These are phyloP conservation scores for Paramecium tetraurelia DNA, from an alignment of 73 alveolate species.

Conservation along the genomic window DNA sequence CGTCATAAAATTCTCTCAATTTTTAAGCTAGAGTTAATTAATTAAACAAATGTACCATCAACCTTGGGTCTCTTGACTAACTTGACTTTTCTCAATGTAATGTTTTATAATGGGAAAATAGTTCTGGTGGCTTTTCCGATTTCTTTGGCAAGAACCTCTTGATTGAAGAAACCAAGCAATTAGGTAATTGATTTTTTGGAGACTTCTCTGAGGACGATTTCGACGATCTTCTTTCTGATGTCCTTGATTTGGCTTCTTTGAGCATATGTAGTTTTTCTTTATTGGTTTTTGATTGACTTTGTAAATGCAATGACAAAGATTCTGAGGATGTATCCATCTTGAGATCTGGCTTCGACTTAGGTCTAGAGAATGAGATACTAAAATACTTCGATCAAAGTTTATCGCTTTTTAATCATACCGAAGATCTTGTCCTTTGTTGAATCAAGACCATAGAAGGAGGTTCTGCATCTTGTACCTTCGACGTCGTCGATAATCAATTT, in stretches of 20 bases:
- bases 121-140: constrained; percentile 80
- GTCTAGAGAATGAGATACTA: constrained; percentile 20
- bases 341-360: constrained; percentile 86
- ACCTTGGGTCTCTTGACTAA: constrained; percentile 93
- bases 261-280: constrained; percentile 93
- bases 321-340: constrained; percentile 87
- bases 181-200: constrained; percentile 76
- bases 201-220: constrained; percentile 83
- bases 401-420: constrained; percentile 93
- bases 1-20: constrained; percentile 33
- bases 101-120: constrained; percentile 94
- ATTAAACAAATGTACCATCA: constrained; percentile 63
- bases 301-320: constrained; percentile 93
- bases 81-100: constrained; percentile 90
- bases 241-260: constrained; percentile 75
- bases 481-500: constrained; percentile 95
- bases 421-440: constrained; percentile 91
- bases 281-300: constrained; percentile 74
- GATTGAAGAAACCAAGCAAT: constrained; percentile 73
- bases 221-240: constrained; percentile 93
- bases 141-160: constrained; percentile 76
- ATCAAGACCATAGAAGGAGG: constrained; percentile 93
- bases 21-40: background rate
- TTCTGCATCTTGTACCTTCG: constrained; percentile 86
- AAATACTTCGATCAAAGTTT: constrained; percentile 86